A percentile compares a stretch with the other conserved stretches of the same genome.
Evolutionary conservation across 495 filamentous ascomycete species (phyloP).

Genomic region (Penicillium odoratum): DNA sequence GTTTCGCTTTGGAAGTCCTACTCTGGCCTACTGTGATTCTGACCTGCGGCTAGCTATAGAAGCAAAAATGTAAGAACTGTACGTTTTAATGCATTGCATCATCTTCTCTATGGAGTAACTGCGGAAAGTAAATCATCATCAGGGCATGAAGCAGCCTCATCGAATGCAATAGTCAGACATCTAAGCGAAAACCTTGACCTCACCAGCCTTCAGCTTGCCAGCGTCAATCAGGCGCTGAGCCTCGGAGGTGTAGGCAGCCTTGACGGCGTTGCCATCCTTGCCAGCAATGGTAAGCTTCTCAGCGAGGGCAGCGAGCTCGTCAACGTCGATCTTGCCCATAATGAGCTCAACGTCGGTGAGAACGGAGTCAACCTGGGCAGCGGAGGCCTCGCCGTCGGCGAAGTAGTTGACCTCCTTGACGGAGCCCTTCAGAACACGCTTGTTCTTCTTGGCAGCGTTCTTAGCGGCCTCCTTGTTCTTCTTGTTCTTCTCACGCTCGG

Average conservation of each 20-base stretch:
- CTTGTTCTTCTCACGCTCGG: constrained; percentile 78
- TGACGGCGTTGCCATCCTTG: constrained; percentile 59
- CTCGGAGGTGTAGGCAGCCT: constrained; percentile 68
- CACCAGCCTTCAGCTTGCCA: constrained; percentile 82
- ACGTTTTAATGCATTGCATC: constrained; percentile 8
- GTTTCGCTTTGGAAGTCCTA: background rate
- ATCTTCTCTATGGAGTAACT: constrained; percentile 9
- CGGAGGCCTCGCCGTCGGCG: constrained; percentile 61
- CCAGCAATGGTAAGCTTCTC: constrained; percentile 64
- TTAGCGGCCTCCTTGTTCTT: constrained; percentile 98
- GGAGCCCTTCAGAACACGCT: constrained; percentile 84
- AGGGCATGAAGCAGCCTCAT: constrained; percentile 1
- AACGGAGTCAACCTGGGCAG: constrained; percentile 74
- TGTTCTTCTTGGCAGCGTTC: constrained; percentile 99
- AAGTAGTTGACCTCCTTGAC: constrained; percentile 97
- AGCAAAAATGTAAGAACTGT: background rate
- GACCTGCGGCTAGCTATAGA: background rate
- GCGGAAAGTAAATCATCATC: constrained; percentile 3
- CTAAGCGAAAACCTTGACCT: constrained; percentile 57
- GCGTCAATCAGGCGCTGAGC: constrained; percentile 69
- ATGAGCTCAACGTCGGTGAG: constrained; percentile 88
- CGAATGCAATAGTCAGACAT: constrained; percentile 1
- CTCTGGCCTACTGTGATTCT: background rate
- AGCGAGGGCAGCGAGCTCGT: constrained; percentile 80
- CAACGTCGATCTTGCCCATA: constrained; percentile 82